Conservation (phyloP, 768 basidiomycete species). For the Nevesoporus exiguus region DNA sequence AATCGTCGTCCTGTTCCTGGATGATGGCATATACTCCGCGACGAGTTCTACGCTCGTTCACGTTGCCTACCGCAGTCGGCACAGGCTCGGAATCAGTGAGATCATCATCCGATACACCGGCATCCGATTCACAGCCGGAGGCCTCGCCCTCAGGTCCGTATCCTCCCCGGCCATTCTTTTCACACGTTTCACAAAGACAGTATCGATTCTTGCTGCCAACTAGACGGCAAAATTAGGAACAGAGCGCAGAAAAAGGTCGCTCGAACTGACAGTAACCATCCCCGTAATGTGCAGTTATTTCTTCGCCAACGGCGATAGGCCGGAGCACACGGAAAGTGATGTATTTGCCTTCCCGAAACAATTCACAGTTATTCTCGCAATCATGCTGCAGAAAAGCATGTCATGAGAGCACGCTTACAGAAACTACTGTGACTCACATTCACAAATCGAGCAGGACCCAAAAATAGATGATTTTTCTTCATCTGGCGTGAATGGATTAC, state of each 20-base stretch:
- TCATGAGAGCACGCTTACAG: not conserved
- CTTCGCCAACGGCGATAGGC: constrained; percentile 76
- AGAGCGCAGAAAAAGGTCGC: constrained; percentile 20
- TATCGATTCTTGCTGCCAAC: constrained; percentile 68
- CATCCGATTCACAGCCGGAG: constrained; percentile 46
- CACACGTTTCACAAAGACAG: constrained; percentile 86
- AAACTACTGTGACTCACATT: constrained; percentile 55
- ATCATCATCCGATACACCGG: constrained; percentile 34
- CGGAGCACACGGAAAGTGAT: constrained; percentile 85
- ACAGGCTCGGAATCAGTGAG: constrained; percentile 41
- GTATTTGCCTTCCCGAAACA: constrained; percentile 84
- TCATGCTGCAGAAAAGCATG: constrained; percentile 59
- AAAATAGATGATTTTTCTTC: constrained; percentile 89
- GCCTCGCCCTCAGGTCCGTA: constrained; percentile 57
- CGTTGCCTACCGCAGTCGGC: constrained; percentile 50
- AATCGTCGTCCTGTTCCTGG: constrained; percentile 54
- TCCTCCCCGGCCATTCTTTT: constrained; percentile 69
- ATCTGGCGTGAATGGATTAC: constrained; percentile 89
- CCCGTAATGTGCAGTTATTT: constrained; percentile 88
- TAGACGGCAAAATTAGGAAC: constrained; percentile 34
- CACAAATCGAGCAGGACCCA: constrained; percentile 89
- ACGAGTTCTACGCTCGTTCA: constrained; percentile 78
- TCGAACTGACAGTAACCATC: constrained; percentile 79
- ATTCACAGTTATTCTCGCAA: constrained; percentile 84
- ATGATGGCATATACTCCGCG: constrained; percentile 78